phyloP scores from a whole-genome alignment of 805 yeast genomes.

The Komagataella mondaviorum region DNA sequence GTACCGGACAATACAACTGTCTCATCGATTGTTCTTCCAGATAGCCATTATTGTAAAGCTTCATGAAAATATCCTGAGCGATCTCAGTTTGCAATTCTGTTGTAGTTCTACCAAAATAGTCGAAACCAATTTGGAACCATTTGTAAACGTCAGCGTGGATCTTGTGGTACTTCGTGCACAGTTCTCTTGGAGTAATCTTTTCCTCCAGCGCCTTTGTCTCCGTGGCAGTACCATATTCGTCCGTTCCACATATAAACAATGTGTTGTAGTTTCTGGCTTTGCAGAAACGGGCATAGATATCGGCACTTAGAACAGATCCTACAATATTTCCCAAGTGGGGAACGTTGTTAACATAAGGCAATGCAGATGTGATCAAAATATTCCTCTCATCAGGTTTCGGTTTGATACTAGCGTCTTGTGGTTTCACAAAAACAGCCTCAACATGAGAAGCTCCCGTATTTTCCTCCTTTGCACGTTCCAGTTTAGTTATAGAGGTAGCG shows the following conservation, averaged over 20 bases:
- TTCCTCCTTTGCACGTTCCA: constrained; percentile 24
- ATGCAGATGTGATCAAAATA: constrained; percentile 84
- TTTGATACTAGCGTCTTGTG: constrained; percentile 23
- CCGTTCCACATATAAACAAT: constrained; percentile 89
- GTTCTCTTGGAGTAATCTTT: constrained; percentile 71
- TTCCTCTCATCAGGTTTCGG: constrained; percentile 71
- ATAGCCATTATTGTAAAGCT: constrained; percentile 61
- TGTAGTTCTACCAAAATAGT: constrained; percentile 93
- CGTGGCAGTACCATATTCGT: constrained; percentile 98
- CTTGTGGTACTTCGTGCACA: constrained; percentile 83
- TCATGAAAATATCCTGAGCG: constrained; percentile 83
- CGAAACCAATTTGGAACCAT: constrained; percentile 95
- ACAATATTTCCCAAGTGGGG: constrained; percentile 97
- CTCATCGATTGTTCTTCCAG: constrained; percentile 80
- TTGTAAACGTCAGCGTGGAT: constrained; percentile 85
- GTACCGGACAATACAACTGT: constrained; percentile 85
- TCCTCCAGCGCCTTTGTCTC: constrained; percentile 97
- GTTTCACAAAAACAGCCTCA: constrained; percentile 7
- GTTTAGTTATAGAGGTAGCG: constrained; percentile 31
- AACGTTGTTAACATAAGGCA: constrained; percentile 96
- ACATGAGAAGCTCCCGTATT: constrained; percentile 24
- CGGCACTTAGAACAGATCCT: constrained; percentile 92
- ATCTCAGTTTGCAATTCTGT: constrained; percentile 85
- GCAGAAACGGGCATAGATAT: constrained; percentile 81
- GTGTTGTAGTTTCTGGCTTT: constrained; percentile 83